phyloP scores from a whole-genome alignment of 768 basidiomycete species.

The Pleurotus cornucopiae region DNA sequence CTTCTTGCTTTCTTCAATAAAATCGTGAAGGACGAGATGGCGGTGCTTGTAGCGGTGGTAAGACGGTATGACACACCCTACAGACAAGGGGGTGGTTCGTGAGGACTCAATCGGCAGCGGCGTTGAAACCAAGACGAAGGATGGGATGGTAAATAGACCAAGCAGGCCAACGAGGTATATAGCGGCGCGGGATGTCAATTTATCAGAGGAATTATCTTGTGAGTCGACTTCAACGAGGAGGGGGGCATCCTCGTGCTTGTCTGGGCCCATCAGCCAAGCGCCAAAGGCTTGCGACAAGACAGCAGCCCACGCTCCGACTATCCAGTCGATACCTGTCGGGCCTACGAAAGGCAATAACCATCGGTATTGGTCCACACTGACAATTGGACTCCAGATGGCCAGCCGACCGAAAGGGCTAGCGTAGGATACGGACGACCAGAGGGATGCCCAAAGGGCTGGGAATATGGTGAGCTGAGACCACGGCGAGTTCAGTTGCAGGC shows the following conservation, averaged over 20 bases:
- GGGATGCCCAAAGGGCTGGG: constrained; percentile 64
- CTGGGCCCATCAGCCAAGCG: constrained; percentile 51
- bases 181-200: constrained; percentile 17
- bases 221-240: constrained; percentile 7
- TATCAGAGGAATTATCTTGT: constrained; percentile 4
- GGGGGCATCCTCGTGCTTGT: constrained; percentile 15
- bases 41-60: constrained; percentile 35
- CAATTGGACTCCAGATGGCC: constrained; percentile 64
- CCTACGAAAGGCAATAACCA: constrained; percentile 65
- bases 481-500: constrained; percentile 22
- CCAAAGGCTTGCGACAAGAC: constrained; percentile 52
- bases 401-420: constrained; percentile 69
- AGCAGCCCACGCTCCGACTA: constrained; percentile 72
- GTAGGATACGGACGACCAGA: constrained; percentile 52
- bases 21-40: constrained; percentile 49
- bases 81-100: constrained; percentile 48
- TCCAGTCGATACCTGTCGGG: constrained; percentile 63
- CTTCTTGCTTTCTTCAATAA: constrained; percentile 51
- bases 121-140: constrained; percentile 36
- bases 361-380: constrained; percentile 47
- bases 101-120: constrained; percentile 35
- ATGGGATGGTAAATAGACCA: constrained; percentile 49
- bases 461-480: constrained; percentile 55
- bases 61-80: constrained; percentile 67
- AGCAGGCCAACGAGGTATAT: constrained; percentile 37